phyloP scores from a whole-genome alignment of 2,329 filamentous ascomycete genomes.

The Beauveria caledonica region DNA sequence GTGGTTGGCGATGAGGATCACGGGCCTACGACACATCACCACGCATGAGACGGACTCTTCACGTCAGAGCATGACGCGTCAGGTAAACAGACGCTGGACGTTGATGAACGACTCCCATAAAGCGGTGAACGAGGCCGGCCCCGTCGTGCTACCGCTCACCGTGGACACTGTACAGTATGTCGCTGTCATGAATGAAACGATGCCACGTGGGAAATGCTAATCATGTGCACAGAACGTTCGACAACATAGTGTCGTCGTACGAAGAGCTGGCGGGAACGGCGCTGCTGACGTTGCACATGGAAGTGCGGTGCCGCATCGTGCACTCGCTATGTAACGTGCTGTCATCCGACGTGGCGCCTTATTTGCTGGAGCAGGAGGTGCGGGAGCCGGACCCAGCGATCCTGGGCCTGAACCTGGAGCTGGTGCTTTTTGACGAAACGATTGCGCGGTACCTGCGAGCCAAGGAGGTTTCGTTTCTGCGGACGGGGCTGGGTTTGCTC shows the following conservation, averaged over 20 bases:
- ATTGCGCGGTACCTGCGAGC: slow-evolving; percentile 63
- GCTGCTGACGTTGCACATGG: slow-evolving; percentile 79
- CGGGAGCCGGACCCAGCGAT: slow-evolving; percentile 72
- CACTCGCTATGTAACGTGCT: slow-evolving; percentile 62
- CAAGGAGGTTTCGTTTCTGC: slow-evolving; percentile 66
- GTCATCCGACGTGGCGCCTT: slow-evolving; percentile 53
- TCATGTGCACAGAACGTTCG: slow-evolving; percentile 59
- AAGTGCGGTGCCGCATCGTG: slow-evolving; percentile 78
- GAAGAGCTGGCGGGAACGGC: slow-evolving; percentile 71
- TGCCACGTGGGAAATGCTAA: slow-evolving; percentile 2
- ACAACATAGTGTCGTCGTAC: slow-evolving; percentile 76
- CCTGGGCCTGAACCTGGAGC: slow-evolving; percentile 71
- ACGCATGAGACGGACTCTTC: slow-evolving; percentile 61
- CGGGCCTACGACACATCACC: slow-evolving; percentile 75
- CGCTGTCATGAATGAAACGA: neutral
- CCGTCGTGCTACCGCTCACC: slow-evolving; percentile 81
- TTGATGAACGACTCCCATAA: slow-evolving; percentile 58
- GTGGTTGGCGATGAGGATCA: slow-evolving; percentile 82
- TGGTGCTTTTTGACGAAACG: slow-evolving; percentile 83
- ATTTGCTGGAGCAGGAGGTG: slow-evolving; percentile 62
- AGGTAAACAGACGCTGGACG: slow-evolving; percentile 74
- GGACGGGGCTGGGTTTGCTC: slow-evolving; percentile 65
- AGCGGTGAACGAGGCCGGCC: slow-evolving; percentile 50
- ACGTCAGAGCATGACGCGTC: slow-evolving; percentile 41
- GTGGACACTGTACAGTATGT: slow-evolving; percentile 72